Evolutionary conservation across 257 asterid genomes (phyloP), one percentile per base, ranked within the genome.

Genomic region (Cordia subcordata): DNA sequence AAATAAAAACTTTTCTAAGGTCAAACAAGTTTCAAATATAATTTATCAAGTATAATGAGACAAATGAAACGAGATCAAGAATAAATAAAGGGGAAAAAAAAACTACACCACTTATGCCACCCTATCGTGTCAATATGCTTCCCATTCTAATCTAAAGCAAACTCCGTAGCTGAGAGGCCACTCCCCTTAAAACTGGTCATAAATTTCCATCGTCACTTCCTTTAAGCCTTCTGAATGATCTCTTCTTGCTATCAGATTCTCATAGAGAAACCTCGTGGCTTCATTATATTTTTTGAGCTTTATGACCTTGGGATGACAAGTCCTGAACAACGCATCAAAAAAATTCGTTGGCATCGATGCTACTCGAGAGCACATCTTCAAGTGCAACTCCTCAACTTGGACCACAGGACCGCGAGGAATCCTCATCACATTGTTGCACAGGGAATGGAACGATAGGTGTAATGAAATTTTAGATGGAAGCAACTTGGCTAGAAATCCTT

Each of bases 281-380:
- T n/a, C n/a, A n/a, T 15, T 10, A 5, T 21, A 3, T 1, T 14
- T 18, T 27, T 33, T 4, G 10, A 11, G 11, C n/a, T 57, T 32
- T 17, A 60, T 60, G 42, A 33, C 8, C 55, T 40, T 60, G 11
- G 67, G 72, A 42, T 56, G 57, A 37, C 51, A 68, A 27, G n/a
- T 27, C 57, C 40, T 15, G 49, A 68, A 61, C 8, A 68, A 54
- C 20, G 35, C 66, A 19, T 49, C 21, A 32, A 68, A 18, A 5
- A 18, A 11, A n/a, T n/a, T n/a, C n/a, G n/a, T n/a, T n/a, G n/a
- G n/a, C n/a, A n/a, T n/a, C n/a, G n/a, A n/a, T n/a, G n/a, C n/a
- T n/a, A n/a, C n/a, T n/a, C n/a, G n/a, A n/a, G n/a, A n/a, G n/a
- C n/a, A n/a, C n/a, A 16, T 9, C n/a, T 32, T 14, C 22, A 39